Base-by-base conservation (phyloP, 2,329 filamentous ascomycete species). In the Didymella lethalis region DNA sequence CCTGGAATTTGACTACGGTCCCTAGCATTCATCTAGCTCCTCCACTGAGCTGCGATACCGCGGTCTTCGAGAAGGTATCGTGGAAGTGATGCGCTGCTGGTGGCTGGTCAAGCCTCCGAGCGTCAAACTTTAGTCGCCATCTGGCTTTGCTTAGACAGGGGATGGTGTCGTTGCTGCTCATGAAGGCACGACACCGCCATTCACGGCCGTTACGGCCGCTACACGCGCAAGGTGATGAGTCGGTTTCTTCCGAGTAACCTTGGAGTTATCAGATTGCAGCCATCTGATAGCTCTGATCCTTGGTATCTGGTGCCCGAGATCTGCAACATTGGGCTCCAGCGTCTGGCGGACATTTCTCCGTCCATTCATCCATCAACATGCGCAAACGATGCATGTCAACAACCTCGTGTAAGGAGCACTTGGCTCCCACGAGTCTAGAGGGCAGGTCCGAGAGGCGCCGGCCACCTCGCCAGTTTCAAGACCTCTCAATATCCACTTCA, bases 51-150 rank as follows among this genome's bases (percentile, higher is more conserved):
- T 49, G 61, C 54, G 47, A 57, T 62, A 54, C 58, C 48, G 54
- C 52, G 32, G 56, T 54, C 64, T 75, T 75, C 73, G 68, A 73
- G 73, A 75, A 75, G 67, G 32, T 60, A 61, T 65, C 55, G 53
- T 71, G 60, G 71, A 76, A 74, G 64, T 66, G 67, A 73, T 69
- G 68, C 59, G 64, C 67, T 57, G 60, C 63, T 57, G 63, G 62
- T 67, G 65, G 62, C 67, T 61, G 59, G 48, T 56, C 29, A 55
- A 44, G 50, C 54, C 23, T 34, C 50, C 36, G 31, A 29, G 51
- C 54, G 40, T 53, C 48, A 44, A 47, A 45, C 40, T 5, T 34
- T 54, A 54, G 49, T 54, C 45, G 18, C 18, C 36, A 20, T 44
- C 38, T 20, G 25, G 4, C 50, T 40, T 54, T 48, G 44, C 44